A percentile compares a stretch with the other conserved stretches of the same genome.
Conservation (phyloP, 441 rosid species). For the Euphorbia celastroides region DNA sequence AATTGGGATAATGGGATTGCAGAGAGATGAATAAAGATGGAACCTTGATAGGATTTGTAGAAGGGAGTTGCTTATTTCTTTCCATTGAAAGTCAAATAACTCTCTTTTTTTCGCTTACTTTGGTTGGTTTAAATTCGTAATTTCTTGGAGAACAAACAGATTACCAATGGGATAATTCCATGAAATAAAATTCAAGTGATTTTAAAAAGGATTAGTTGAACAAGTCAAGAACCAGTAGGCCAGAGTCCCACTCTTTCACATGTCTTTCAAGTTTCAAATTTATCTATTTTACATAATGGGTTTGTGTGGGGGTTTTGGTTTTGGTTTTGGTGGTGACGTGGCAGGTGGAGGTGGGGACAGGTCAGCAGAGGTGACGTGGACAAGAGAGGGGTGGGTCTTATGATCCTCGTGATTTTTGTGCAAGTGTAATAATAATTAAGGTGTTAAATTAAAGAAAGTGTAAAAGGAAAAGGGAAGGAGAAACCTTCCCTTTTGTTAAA, state of each 20-base stretch:
- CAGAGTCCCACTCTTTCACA: not conserved
- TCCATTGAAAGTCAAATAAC: slow-evolving; percentile 9
- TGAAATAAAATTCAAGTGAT: not conserved
- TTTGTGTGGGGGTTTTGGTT: slow-evolving; percentile 13
- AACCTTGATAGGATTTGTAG: slow-evolving; percentile 5
- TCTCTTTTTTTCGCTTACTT: not conserved
- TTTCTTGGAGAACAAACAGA: slow-evolving; percentile 16
- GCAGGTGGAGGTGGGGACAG: not conserved
- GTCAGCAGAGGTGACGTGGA: slow-evolving; percentile 14
- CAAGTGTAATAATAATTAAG: not conserved
- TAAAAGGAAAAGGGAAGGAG: not conserved
- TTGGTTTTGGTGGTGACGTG: slow-evolving; percentile 18
- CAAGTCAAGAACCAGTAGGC: slow-evolving; percentile 5
- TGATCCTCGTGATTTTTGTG: slow-evolving; percentile 8
- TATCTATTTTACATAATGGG: too few species aligned
- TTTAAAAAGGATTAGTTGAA: not conserved
- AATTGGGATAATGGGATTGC: not conserved
- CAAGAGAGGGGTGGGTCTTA: not conserved
- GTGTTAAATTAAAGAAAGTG: slow-evolving; percentile 4
- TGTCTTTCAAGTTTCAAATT: slow-evolving; percentile 8
- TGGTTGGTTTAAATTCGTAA: not conserved
- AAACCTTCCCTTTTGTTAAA: not conserved
- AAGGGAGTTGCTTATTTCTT: slow-evolving; percentile 13
- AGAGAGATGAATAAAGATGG: slow-evolving; percentile 17
- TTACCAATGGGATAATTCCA: not conserved